phyloP scores from a whole-genome alignment of 306 rosid species.

The Lathyrus oleraceus region DNA sequence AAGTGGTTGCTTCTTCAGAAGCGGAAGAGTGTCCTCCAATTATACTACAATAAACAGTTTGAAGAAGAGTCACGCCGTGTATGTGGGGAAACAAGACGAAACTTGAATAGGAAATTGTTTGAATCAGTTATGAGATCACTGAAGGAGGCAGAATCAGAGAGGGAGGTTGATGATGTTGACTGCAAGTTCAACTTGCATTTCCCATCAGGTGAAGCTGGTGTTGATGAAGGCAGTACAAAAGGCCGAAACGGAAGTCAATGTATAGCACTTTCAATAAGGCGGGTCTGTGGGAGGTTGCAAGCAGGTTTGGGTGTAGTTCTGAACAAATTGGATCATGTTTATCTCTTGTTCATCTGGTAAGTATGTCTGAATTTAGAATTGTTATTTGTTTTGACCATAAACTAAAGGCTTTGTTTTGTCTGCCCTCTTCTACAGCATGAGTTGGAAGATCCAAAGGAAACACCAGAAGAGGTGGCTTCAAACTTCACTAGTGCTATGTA shows the following conservation, averaged over 20 bases:
- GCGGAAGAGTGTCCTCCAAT: constrained; percentile 82
- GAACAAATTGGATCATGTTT: constrained; percentile 91
- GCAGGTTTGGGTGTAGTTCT: constrained; percentile 89
- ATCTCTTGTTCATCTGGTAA: constrained; percentile 68
- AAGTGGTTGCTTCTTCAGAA: constrained; percentile 96
- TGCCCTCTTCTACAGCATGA: constrained; percentile 58
- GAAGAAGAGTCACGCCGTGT: constrained; percentile 81
- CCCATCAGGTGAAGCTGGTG: constrained; percentile 90
- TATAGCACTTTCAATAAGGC: constrained; percentile 77
- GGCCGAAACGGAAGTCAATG: constrained; percentile 86
- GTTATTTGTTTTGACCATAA: constrained; percentile 17
- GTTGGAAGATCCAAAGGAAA: constrained; percentile 95
- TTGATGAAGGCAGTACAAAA: constrained; percentile 94
- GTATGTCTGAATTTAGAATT: constrained; percentile 39
- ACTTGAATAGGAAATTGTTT: constrained; percentile 70
- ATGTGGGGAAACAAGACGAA: constrained; percentile 72
- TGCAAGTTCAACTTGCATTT: constrained; percentile 94
- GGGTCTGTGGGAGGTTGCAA: constrained; percentile 96
- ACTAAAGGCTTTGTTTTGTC: constrained; percentile 25
- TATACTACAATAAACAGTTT: constrained; percentile 71
- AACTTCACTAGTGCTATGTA: constrained; percentile 87
- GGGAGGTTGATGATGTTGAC: constrained; percentile 98
- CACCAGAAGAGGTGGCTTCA: constrained; percentile 97
- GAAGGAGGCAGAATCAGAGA: constrained; percentile 90
- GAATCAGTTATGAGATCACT: constrained; percentile 86